Evolutionary conservation across 768 basidiomycete genomes (phyloP).

Genomic region (Leccinum broughii): DNA sequence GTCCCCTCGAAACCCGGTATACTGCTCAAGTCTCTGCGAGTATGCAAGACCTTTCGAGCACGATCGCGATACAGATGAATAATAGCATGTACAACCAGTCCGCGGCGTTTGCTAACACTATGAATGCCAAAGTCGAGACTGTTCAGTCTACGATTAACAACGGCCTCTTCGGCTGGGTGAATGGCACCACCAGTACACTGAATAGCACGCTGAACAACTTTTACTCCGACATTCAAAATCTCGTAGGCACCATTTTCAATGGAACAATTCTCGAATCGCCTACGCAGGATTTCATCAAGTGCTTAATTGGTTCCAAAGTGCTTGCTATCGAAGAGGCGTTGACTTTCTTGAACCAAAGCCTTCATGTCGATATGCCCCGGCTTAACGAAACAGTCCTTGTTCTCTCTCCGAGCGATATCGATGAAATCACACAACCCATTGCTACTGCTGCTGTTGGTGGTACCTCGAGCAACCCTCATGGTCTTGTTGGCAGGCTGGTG

Average conservation of each 20-base stretch:
- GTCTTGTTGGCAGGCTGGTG: slow-evolving; percentile 73
- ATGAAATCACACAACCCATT: slow-evolving; percentile 79
- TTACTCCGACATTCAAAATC: slow-evolving; percentile 80
- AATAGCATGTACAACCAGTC: slow-evolving; percentile 83
- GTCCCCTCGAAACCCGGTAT: slow-evolving; percentile 71
- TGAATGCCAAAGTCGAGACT: slow-evolving; percentile 69
- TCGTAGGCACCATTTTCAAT: slow-evolving; percentile 78
- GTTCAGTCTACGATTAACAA: slow-evolving; percentile 81
- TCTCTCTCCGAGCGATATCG: slow-evolving; percentile 67
- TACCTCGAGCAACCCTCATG: slow-evolving; percentile 48
- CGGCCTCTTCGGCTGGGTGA: slow-evolving; percentile 94
- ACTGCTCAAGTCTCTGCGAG: slow-evolving; percentile 59
- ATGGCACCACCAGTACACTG: slow-evolving; percentile 81
- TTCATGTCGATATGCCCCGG: slow-evolving; percentile 75
- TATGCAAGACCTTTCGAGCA: slow-evolving; percentile 63
- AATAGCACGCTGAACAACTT: slow-evolving; percentile 86
- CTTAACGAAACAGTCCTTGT: slow-evolving; percentile 76
- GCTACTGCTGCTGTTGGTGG: slow-evolving; percentile 78
- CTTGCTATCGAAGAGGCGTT: slow-evolving; percentile 82
- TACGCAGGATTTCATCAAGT: slow-evolving; percentile 83
- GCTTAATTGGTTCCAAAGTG: slow-evolving; percentile 91
- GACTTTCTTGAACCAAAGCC: slow-evolving; percentile 89
- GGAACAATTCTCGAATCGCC: slow-evolving; percentile 81
- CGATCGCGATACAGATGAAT: slow-evolving; percentile 78
- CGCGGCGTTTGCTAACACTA: slow-evolving; percentile 66